Conservation (phyloP, 1,139 yeast species). For the Zygosaccharomyces sapae region DNA sequence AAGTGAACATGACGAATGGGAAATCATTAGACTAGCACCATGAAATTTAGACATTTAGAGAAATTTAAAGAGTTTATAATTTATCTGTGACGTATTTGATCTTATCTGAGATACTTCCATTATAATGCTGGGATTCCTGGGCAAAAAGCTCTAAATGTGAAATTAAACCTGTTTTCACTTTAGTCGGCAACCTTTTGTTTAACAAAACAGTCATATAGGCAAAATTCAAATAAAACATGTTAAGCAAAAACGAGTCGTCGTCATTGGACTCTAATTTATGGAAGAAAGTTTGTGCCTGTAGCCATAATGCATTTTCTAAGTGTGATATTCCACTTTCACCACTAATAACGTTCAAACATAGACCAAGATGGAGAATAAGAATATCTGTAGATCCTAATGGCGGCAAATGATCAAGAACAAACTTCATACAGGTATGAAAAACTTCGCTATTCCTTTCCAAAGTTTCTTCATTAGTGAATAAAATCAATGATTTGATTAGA, state of each 20-base stretch:
- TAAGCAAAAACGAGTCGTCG: constrained; percentile 6
- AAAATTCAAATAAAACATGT: constrained; percentile 12
- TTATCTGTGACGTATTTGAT: constrained; percentile 11
- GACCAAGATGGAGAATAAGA: constrained; percentile 25
- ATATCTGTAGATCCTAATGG: constrained; percentile 8
- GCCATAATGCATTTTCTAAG: constrained; percentile 5
- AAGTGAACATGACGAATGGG: constrained; percentile 52
- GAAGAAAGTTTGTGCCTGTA: constrained; percentile 7
- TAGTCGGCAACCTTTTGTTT: background rate
- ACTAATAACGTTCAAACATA: constrained; percentile 21
- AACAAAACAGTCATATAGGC: constrained; percentile 8
- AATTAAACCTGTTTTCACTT: constrained; percentile 4
- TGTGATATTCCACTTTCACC: background rate
- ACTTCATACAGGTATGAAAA: constrained; percentile 5
- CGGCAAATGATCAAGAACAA: constrained; percentile 7
- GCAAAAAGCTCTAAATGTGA: constrained; percentile 11
- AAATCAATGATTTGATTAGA: constrained; percentile 22
- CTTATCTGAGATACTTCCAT: constrained; percentile 16
- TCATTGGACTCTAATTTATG: constrained; percentile 1
- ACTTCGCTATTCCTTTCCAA: background rate
- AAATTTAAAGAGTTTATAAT: background rate
- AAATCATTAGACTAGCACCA: constrained; percentile 69
- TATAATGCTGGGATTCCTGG: constrained; percentile 10
- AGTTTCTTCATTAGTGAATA: constrained; percentile 15
- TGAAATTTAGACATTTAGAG: constrained; percentile 29